Base-by-base conservation (phyloP, 371 early-diverging fungal species). In the Amoeboradix gromovi region DNA sequence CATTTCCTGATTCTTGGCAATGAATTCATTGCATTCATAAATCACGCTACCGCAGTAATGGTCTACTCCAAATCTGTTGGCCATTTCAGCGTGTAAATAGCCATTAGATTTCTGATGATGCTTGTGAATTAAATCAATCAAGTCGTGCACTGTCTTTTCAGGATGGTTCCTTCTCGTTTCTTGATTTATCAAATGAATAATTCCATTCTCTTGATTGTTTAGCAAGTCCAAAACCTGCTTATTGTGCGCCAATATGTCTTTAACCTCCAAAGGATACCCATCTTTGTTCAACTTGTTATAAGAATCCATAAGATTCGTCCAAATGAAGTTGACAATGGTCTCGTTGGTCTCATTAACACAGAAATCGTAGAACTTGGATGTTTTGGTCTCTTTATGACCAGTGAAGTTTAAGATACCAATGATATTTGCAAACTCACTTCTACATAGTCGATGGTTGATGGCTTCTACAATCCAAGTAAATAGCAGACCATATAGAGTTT, bases 401-500 rank as follows among this genome's bases (percentile, higher is more conserved):
- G 84, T 81, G 22, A 85, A 76, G 68, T 89, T 90, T 29, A 87
- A 70, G 30, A 90, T 75, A 30, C 84, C 83, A 29, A 90, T 85
- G 72, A 86, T 83, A 69, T 81, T 84, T 70, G 82, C 81, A 69
- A 80, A 80, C 29, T 79, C 79, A n/a, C 77, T 82, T 48, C 77
- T 79, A 73, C 84, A 82, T 29, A 90, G 78, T 48, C 86, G 83
- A 28, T 77, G 76, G 74, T 91, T 91, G 69, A 89, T 76, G 68
- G 85, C 85, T 70, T 87, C 85, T 27, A 91, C 83, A 28, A 95
- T 73, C 88, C 91, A 93, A 22, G 84, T 80, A 73, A 90, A 83
- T 31, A 92, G 74, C 17, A 91, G 80, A 5, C 84, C 77, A 70
- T 89, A 91, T 1, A 91, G 74, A 1, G 83, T 80, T 31, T 82